A percentile compares a stretch with the other conserved stretches of the same genome.
Conservation (phyloP, 78 protist species). For the Dictyostelium citrinum region DNA sequence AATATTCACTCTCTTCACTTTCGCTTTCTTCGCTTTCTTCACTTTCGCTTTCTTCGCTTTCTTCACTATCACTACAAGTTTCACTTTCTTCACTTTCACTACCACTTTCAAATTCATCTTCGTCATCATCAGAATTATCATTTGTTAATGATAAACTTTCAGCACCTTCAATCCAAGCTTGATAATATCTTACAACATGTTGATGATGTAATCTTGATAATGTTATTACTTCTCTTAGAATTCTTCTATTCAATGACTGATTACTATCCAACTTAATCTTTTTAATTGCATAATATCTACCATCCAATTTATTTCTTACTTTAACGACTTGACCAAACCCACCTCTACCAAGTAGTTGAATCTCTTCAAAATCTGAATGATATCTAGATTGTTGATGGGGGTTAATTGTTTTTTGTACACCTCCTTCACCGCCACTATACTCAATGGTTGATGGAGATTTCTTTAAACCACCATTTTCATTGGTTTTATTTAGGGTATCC, state of each 20-base stretch:
- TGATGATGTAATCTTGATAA: slow-evolving; percentile 82
- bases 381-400: slow-evolving; percentile 64
- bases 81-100: background rate
- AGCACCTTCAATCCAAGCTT: slow-evolving; percentile 84
- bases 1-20: background rate
- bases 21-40: background rate
- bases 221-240: slow-evolving; percentile 81
- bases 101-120: background rate
- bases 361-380: slow-evolving; percentile 74
- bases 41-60: background rate
- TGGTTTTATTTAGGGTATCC: background rate
- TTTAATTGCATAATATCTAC: slow-evolving; percentile 80
- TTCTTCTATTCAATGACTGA: slow-evolving; percentile 41
- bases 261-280: slow-evolving; percentile 73
- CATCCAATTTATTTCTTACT: slow-evolving; percentile 73
- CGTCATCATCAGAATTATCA: background rate
- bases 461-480: background rate
- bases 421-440: background rate
- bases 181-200: slow-evolving; percentile 84
- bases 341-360: slow-evolving; percentile 50
- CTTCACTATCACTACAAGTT: background rate
- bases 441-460: background rate
- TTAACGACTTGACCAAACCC: slow-evolving; percentile 77
- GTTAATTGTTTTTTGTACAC: background rate
- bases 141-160: slow-evolving; percentile 4